phyloP scores from a whole-genome alignment of 2,329 filamentous ascomycete genomes.

The Byssothecium circinans region DNA sequence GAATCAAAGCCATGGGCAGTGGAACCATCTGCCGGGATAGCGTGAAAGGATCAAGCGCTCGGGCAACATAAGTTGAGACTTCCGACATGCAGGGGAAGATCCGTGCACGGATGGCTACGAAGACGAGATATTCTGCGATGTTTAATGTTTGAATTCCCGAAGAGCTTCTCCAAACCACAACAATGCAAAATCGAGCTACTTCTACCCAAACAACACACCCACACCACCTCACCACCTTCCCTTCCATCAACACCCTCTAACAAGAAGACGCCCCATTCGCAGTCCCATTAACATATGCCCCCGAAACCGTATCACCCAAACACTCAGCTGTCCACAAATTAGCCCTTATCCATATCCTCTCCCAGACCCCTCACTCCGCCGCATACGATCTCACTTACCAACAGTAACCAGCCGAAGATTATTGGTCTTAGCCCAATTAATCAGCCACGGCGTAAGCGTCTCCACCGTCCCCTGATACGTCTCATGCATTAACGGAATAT shows the following conservation, averaged over 20 bases:
- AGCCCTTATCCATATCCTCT: constrained; percentile 11
- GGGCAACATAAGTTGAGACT: too few relatives aligned
- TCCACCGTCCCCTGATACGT: constrained; percentile 38
- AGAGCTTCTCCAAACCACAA: too few relatives aligned
- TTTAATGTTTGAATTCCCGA: too few relatives aligned
- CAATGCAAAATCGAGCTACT: too few relatives aligned
- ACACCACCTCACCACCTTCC: neutral
- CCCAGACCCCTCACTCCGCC: neutral
- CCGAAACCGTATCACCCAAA: constrained; percentile 27
- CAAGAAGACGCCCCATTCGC: constrained; percentile 22
- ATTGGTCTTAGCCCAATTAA: constrained; percentile 42
- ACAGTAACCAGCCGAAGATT: constrained; percentile 41
- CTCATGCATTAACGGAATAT: constrained; percentile 42
- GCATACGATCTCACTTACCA: constrained; percentile 21
- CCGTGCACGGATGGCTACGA: too few relatives aligned
- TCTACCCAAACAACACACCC: too few relatives aligned
- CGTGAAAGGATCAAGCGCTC: too few relatives aligned
- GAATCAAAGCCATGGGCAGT: too few relatives aligned
- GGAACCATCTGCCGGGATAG: too few relatives aligned
- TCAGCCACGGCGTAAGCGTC: constrained; percentile 40
- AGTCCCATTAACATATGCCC: constrained; percentile 32
- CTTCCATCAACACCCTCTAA: constrained; percentile 13
- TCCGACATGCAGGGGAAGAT: too few relatives aligned
- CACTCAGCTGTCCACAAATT: constrained; percentile 29
- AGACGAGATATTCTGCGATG: too few relatives aligned